Base-by-base conservation (phyloP, 768 basidiomycete genomes). In the Auricularia cornea region DNA sequence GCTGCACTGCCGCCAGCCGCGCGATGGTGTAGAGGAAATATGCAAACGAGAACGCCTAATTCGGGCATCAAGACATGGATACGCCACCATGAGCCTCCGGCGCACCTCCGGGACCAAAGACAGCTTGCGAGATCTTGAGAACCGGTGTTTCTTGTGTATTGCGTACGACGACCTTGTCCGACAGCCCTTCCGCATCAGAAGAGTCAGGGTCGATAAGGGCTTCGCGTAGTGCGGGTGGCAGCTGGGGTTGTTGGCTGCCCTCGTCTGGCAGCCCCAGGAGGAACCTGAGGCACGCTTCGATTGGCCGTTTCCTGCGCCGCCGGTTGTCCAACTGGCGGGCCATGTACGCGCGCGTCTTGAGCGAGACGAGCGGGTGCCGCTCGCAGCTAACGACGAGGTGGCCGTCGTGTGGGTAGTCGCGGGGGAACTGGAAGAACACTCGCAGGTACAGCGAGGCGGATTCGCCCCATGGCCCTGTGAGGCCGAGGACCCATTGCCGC, bases 401-500 rank as follows among this genome's bases (percentile, higher is more conserved):
- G 23, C 87, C 84, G 11, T 85, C 77, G 1, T 66, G 67, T 0
- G 91, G 89, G 70, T 98, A 98, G 51, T 84, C 83, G 28, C 84
- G 80, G 0, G 96, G 94, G 69, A 98, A 98, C 1, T 84, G 87
- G 76, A 97, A 95, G 1, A 90, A 88, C 30, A 96, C 83, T 1
- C 95, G 87, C 63, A 94, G 86, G 75, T 92, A 94, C 6, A 89
- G 89, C 23, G 87, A 88, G 12, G 87, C 88, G 0, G 82, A 84
- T 62, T 88, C 89, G n/a, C 90, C 92, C 94, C 94, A 95, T 2
- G 93, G 94, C 2, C 92, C 92, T 66, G 92, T 86, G 51, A 98
- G 77, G 3, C 92, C 90, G 57, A 97, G 79, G 1, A 92, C 94
- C 68, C 92, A 91, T 16, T 85, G 88, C 11, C 92, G 84, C 16